Conservation (phyloP, 2,329 filamentous ascomycete species). For the Beauveria caledonica region DNA sequence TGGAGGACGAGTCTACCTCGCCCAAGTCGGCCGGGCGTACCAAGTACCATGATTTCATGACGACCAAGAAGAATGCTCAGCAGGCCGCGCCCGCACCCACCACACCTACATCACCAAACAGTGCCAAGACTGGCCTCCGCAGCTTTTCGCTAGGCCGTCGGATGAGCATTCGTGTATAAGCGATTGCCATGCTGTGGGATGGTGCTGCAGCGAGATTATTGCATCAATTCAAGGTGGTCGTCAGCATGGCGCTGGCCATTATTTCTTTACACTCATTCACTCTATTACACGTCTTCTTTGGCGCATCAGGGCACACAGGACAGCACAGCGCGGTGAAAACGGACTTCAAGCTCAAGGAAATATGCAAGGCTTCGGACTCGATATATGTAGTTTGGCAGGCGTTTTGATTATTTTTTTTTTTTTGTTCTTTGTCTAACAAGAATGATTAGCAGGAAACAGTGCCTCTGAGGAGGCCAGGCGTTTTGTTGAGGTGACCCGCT, state of each 20-base stretch:
- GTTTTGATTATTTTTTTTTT: neutral
- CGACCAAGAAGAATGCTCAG: constrained; percentile 33
- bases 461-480: constrained; percentile 4
- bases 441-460: neutral
- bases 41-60: constrained; percentile 41
- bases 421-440: neutral
- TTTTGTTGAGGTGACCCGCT: constrained; percentile 3
- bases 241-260: neutral
- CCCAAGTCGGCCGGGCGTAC: constrained; percentile 23
- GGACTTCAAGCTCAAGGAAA: neutral
- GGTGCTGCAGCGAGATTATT: neutral
- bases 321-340: neutral
- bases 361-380: neutral
- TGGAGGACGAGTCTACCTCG: constrained; percentile 9
- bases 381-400: neutral
- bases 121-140: constrained; percentile 3
- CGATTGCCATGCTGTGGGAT: neutral
- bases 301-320: constrained; percentile 8
- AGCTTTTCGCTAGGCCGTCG: constrained; percentile 11
- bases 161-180: constrained; percentile 12
- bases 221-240: neutral
- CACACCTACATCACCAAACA: constrained; percentile 13
- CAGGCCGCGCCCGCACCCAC: neutral
- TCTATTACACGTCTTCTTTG: neutral
- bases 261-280: neutral